Base-by-base conservation (phyloP, 495 filamentous ascomycete genomes). In the Parmelia sp. region DNA sequence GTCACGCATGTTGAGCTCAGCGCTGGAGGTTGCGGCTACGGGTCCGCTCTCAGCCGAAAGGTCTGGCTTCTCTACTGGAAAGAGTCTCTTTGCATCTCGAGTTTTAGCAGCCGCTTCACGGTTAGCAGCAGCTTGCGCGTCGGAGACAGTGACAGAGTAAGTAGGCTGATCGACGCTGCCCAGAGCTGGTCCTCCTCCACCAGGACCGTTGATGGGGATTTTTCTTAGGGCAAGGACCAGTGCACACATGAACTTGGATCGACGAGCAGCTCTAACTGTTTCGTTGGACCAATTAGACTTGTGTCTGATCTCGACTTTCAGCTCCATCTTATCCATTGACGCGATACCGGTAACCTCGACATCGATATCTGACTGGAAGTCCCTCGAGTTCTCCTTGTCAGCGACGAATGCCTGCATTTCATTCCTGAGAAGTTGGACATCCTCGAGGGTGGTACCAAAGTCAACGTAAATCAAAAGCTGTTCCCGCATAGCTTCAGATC, bases 251-350 rank as follows among this genome's bases (percentile, higher is more conserved):
- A 98, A 96, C 74, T 96, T 97, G 70, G 90, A 94, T 61, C 92
- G 88, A 49, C 94, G 86, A 21, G 89, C 82, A 29, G 88, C 85
- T 29, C 93, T 87, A 45, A 97, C 80, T 36, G 84, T 82, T 65
- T 96, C 93, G 73, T 95, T 96, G 55, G 92, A 86, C 94, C 94
- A 98, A 77, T 97, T 98, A 66, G 88, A 88, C 72, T 96, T 96
- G 79, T 97, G 92, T 64, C 86, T 85, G 70, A 97, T 91, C 66
- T 90, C 88, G 44, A 94, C 82, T 65, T 84, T 86, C 42, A 98
- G 82, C 69, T 88, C 83, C 35, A 98, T 78, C 73, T 95, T 94
- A 73, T 96, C 90, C 79, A 96, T 86, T 70, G 94, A 88, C 36
- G 86, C 89, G 29, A 97, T 84, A 36, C 91, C 86, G 36, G 83